phyloP scores from a whole-genome alignment of 768 basidiomycete species.

The Exidia glandulosa region DNA sequence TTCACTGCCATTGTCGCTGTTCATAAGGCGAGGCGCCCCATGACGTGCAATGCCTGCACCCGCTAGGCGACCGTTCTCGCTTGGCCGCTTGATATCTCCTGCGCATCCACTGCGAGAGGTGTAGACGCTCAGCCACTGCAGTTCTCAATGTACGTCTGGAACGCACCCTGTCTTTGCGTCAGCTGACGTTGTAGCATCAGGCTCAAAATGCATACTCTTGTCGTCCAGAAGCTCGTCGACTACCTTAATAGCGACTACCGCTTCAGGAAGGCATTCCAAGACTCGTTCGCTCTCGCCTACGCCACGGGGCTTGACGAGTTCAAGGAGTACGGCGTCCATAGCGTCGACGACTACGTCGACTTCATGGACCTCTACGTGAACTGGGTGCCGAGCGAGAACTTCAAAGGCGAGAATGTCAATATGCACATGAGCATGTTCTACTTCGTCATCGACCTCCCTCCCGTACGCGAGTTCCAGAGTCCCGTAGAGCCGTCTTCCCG shows the following conservation, averaged over 20 bases:
- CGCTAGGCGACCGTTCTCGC: too few relatives aligned
- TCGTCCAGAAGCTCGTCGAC: conserved; percentile 8
- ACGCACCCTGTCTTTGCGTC: too few relatives aligned
- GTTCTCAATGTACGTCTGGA: too few relatives aligned
- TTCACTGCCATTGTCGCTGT: too few relatives aligned
- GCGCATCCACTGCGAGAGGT: too few relatives aligned
- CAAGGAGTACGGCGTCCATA: conserved; percentile 5
- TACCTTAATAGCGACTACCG: conserved; percentile 2
- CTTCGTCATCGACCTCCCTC: conserved; percentile 9
- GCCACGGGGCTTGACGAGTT: conserved; percentile 4
- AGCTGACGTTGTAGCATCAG: too few relatives aligned
- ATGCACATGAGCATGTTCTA: conserved; percentile 12
- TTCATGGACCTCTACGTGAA: conserved; percentile 7
- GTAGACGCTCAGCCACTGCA: too few relatives aligned
- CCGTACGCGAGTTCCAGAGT: conserved; percentile 2
- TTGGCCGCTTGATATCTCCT: too few relatives aligned
- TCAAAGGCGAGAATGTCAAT: conserved; percentile 5
- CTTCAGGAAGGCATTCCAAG: conserved; percentile 6
- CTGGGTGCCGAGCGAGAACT: conserved; percentile 9
- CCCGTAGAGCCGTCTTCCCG: conserved; percentile 6
- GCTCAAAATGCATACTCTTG: not conserved
- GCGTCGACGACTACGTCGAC: conserved; percentile 9
- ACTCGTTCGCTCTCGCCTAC: conserved; percentile 4
- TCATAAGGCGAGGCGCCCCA: too few relatives aligned
- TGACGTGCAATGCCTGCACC: too few relatives aligned